Evolutionary conservation across 768 basidiomycete genomes (phyloP).

Genomic region (Boletus sp.): DNA sequence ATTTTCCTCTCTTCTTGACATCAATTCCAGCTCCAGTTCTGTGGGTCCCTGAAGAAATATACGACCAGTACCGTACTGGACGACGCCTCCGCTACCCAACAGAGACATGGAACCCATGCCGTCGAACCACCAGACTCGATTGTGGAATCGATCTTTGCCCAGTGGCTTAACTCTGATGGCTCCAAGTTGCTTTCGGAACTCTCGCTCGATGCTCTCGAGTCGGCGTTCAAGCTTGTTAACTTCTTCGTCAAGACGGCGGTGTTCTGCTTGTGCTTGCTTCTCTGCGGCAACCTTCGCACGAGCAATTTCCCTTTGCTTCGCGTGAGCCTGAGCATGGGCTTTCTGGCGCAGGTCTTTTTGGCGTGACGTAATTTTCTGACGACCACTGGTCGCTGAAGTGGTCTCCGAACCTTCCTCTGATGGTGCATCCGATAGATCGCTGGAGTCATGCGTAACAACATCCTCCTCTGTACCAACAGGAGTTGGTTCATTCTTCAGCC

Average conservation of each 20-base stretch:
- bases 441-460: constrained; percentile 58
- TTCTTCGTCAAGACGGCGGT: constrained; percentile 84
- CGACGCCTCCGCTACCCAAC: constrained; percentile 72
- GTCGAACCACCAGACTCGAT: constrained; percentile 98
- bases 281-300: constrained; percentile 74
- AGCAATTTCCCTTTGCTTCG: constrained; percentile 80
- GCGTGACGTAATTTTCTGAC: constrained; percentile 45
- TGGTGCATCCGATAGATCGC: constrained; percentile 69
- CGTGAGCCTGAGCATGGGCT: constrained; percentile 55
- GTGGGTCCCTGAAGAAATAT: constrained; percentile 93
- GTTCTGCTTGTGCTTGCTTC: constrained; percentile 81
- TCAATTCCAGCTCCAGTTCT: constrained; percentile 72
- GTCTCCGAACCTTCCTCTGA: constrained; percentile 65
- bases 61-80: constrained; percentile 85
- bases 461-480: constrained; percentile 50
- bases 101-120: constrained; percentile 86
- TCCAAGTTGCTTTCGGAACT: constrained; percentile 88
- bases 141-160: constrained; percentile 91
- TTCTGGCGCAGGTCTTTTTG: constrained; percentile 54
- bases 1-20: constrained; percentile 54
- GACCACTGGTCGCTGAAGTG: constrained; percentile 41
- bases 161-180: constrained; percentile 84
- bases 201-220: constrained; percentile 86
- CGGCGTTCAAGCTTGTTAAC: constrained; percentile 78
- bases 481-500: constrained; percentile 46